Evolutionary conservation across 768 basidiomycete genomes (phyloP).

Genomic region (Tulasnella sp.): DNA sequence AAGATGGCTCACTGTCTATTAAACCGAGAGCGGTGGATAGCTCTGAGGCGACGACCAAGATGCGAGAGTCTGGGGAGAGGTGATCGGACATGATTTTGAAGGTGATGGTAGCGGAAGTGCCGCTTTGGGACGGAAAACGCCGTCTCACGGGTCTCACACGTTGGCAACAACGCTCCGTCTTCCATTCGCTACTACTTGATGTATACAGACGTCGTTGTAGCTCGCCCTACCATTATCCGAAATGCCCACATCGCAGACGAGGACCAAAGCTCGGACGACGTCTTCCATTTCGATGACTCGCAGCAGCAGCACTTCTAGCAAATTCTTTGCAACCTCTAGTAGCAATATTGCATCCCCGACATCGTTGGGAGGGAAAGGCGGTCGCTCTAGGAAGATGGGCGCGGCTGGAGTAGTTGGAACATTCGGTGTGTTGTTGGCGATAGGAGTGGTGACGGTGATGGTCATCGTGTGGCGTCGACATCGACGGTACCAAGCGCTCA

Average conservation of each 20-base stretch:
- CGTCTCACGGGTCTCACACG: background rate
- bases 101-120: background rate
- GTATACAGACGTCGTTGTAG: no score
- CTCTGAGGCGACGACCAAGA: conserved; percentile 5
- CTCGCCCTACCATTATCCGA: background rate
- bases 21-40: background rate
- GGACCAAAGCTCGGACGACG: background rate
- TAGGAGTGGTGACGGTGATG: no score
- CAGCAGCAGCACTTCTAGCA: background rate
- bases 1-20: background rate
- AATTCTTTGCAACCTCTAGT: background rate
- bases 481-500: background rate
- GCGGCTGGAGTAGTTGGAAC: background rate
- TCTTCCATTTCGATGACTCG: background rate
- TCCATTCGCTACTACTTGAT: background rate
- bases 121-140: background rate
- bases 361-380: background rate
- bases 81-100: background rate
- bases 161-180: background rate
- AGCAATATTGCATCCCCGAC: background rate
- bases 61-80: background rate
- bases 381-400: background rate
- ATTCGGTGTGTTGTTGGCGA: background rate
- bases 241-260: background rate
- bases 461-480: background rate